Evolutionary conservation across 1,284 basidiomycete genomes (phyloP), one percentile per base, ranked within the genome.

Genomic region (Tylopilus sp.): DNA sequence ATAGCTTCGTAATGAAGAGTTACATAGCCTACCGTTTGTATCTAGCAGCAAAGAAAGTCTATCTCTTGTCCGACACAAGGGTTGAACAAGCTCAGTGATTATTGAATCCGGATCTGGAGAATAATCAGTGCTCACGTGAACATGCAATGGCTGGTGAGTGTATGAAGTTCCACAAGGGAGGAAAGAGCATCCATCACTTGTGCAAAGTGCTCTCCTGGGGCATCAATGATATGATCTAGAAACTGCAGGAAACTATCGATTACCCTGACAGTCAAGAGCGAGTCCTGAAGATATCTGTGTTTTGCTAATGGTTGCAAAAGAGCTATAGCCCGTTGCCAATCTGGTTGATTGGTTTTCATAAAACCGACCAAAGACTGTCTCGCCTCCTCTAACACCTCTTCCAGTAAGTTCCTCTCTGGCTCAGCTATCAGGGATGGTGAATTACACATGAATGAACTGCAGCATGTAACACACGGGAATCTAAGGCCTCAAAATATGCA

Each of bases 251-350:
- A 53, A 26, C 41, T 35, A 3, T 26, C 17, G 14, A 53, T 24
- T 5, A 43, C 52, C 10, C 4, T 29, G 4, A 22, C 13, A n/a
- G 48, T 53, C 41, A 53, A 37, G 32, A 53, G 25, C 5, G 33
- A 22, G 7, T 37, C 19, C 4, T 48, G 52, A 43, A 51, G 47
- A 43, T 43, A 26, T 15, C n/a, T n/a, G 19, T 51, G 48, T 43
- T 53, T 53, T 6, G 52, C 52, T 22, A 53, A 28, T 11, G 52
- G 52, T 20, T 48, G 52, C 29, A 53, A 15, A 39, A 53, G 52
- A 20, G 52, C 52, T n/a, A 53, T 48, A 9, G 48, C 52, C 35
- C 52, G 51, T 4, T 40, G 48, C 52, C 52, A 53, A 26, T 53
- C 52, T 11, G 52, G 52, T n/a, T 53, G 52, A 51, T 53, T 48